A percentile compares a stretch with the other conserved stretches of the same genome.
phyloP scores from a whole-genome alignment of 1,139 yeast species.

The Arxiozyma telluris region DNA sequence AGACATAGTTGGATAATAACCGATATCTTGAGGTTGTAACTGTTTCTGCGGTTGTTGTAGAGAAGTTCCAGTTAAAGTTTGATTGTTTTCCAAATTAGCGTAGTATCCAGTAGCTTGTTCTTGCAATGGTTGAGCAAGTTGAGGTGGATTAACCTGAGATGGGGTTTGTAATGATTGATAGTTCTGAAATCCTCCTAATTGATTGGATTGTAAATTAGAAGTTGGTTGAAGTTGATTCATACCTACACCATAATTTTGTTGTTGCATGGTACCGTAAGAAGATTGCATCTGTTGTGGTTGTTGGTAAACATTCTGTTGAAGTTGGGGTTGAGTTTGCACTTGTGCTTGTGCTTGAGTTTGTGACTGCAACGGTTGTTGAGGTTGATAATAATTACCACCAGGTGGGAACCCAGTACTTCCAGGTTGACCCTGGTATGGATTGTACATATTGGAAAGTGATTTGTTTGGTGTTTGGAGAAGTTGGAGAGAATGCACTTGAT shows the following conservation, averaged over 20 bases:
- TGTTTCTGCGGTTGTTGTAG: conserved; percentile 9
- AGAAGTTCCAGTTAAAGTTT: conserved; percentile 4
- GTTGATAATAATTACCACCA: conserved; percentile 7
- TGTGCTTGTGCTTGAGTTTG: conserved; percentile 9
- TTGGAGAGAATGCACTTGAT: not conserved
- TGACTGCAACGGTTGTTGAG: conserved; percentile 5
- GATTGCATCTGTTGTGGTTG: conserved; percentile 7
- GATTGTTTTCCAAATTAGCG: conserved; percentile 4
- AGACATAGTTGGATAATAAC: conserved; percentile 4
- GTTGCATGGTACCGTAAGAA: not conserved
- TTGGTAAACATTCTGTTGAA: not conserved
- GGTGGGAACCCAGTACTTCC: conserved; percentile 9
- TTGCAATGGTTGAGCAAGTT: conserved; percentile 8
- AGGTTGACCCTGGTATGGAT: conserved; percentile 13
- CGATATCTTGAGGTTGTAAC: conserved; percentile 11
- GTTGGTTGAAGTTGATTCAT: conserved; percentile 12
- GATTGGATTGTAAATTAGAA: conserved; percentile 1
- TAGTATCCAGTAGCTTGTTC: conserved; percentile 10
- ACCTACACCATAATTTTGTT: conserved; percentile 3
- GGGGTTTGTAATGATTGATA: conserved; percentile 5
- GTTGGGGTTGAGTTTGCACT: conserved; percentile 1
- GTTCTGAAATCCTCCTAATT: conserved; percentile 3
- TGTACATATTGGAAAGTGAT: conserved; percentile 3
- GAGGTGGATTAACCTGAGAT: conserved; percentile 5
- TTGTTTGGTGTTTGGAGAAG: not conserved